A percentile compares a stretch with the other conserved stretches of the same genome.
phyloP scores from a whole-genome alignment of 257 asterid species.

The Euphrasia confusa region DNA sequence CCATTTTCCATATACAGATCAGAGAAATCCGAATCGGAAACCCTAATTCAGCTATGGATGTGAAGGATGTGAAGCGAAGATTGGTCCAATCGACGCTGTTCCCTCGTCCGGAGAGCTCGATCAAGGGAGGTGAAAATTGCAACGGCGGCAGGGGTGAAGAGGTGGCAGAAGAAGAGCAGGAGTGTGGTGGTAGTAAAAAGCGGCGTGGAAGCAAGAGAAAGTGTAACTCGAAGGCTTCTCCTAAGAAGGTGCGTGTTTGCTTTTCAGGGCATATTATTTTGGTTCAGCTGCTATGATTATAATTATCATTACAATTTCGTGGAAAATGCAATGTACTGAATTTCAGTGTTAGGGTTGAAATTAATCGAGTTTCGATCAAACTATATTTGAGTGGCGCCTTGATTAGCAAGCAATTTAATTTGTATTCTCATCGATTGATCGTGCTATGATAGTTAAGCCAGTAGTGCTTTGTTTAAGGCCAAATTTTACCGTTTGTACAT shows the following conservation, averaged over 20 bases:
- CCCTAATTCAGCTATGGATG: slow-evolving; percentile 47
- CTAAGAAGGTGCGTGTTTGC: slow-evolving; percentile 42
- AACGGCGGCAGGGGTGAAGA: slow-evolving; percentile 28
- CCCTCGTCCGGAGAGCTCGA: slow-evolving; percentile 38
- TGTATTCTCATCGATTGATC: background rate
- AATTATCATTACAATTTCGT: background rate
- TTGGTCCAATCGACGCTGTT: slow-evolving; percentile 72
- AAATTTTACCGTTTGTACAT: no score
- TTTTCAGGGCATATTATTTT: slow-evolving; percentile 4
- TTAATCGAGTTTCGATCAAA: slow-evolving; percentile 4
- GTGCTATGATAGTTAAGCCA: background rate
- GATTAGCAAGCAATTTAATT: background rate
- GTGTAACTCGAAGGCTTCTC: slow-evolving; percentile 35
- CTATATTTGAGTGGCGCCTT: background rate
- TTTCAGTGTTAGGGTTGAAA: slow-evolving; percentile 10
- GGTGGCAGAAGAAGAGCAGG: slow-evolving; percentile 40
- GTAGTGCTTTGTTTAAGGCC: slow-evolving; percentile 11
- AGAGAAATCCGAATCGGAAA: slow-evolving; percentile 4
- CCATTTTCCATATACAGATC: slow-evolving; percentile 4
- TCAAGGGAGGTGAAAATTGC: slow-evolving; percentile 30
- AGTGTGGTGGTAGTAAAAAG: slow-evolving; percentile 37
- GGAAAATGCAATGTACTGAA: background rate
- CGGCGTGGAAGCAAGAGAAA: slow-evolving; percentile 36
- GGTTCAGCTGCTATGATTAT: slow-evolving; percentile 10
- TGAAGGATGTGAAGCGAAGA: slow-evolving; percentile 42